Base-by-base conservation (phyloP, 2,329 filamentous ascomycete genomes). In the Colletotrichum aenigma region DNA sequence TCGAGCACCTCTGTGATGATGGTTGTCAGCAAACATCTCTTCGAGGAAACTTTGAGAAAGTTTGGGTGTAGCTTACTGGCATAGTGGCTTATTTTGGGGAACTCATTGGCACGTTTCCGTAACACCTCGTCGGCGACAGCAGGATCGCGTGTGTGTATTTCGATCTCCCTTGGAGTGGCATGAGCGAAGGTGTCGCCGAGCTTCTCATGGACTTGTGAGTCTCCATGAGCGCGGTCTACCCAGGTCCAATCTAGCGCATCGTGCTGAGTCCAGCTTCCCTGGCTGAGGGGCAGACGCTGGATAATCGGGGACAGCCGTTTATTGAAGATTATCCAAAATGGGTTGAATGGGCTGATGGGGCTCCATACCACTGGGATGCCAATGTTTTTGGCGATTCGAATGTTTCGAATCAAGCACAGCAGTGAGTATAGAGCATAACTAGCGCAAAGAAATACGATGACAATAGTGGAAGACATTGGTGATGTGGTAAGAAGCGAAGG, bases 41-140 rank as follows among this genome's bases (percentile, higher is more conserved):
- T 48, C 12, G n/a, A 21, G 43, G 1, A 48, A 21, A 3, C 6
- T 21, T 13, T 21, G n/a, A 21, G n/a, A 21, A 48, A 48, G 3
- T 21, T 48, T 43, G 18, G 0, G 38, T n/a, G 3, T 13, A 21
- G 16, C 43, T 48, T 0, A 13, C 43, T 48, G 4, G 43, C 43
- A 21, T 48, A 48, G 43, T 48, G 43, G 1, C 43, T 48, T 48
- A 48, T 48, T 13, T 48, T 48, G 0, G 43, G 43, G n/a, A 48
- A 48, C 6, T 48, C 43, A 21, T 48, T 48, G 4, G 43, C 43
- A 21, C 43, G 43, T 48, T 48, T 48, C n/a, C 43, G 43, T 7
- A 48, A 48, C 10, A 48, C 43, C 10, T 48, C 43, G n/a, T 48
- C 43, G 10, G 43, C 88, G 88, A 61, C 66, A 16, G 10, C 34